Evolutionary conservation across 257 asterid species (phyloP).

Genomic region (Buddleja alternifolia): DNA sequence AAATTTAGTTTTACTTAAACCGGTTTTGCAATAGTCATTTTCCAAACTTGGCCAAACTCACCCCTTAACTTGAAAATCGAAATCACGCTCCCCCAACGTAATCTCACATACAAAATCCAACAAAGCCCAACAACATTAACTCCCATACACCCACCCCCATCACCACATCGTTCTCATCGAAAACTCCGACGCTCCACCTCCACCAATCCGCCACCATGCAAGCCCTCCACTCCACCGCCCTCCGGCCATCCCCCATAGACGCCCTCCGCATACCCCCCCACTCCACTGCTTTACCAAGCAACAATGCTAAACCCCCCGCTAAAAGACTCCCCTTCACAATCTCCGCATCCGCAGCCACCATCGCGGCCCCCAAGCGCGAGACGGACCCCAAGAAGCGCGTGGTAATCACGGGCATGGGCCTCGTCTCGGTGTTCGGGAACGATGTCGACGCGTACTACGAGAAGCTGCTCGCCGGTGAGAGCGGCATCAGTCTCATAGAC

Average conservation of each 20-base stretch:
- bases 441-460: slow-evolving; percentile 59
- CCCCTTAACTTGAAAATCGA: too few relatives aligned
- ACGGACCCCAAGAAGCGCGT: slow-evolving; percentile 69
- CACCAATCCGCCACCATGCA: slow-evolving; percentile 43
- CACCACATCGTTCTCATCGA: slow-evolving; percentile 37
- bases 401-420: slow-evolving; percentile 64
- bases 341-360: slow-evolving; percentile 41
- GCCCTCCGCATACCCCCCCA: slow-evolving; percentile 33
- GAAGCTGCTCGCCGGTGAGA: slow-evolving; percentile 57
- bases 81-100: neutral
- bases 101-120: slow-evolving; percentile 6
- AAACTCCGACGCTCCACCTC: slow-evolving; percentile 25
- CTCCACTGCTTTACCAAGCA: slow-evolving; percentile 28
- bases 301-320: slow-evolving; percentile 36
- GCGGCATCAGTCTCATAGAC: slow-evolving; percentile 60
- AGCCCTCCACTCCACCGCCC: slow-evolving; percentile 42
- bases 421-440: slow-evolving; percentile 62
- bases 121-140: slow-evolving; percentile 24
- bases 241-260: slow-evolving; percentile 47
- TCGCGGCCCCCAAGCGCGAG: slow-evolving; percentile 54
- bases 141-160: neutral
- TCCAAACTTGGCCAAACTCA: too few relatives aligned
- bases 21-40: too few relatives aligned
- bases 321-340: slow-evolving; percentile 37
- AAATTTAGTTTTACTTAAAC: too few relatives aligned